These are phyloP conservation scores for Trichaptum fuscoviolaceum DNA, from an alignment of 768 basidiomycete genomes.

Conservation along the genomic window DNA sequence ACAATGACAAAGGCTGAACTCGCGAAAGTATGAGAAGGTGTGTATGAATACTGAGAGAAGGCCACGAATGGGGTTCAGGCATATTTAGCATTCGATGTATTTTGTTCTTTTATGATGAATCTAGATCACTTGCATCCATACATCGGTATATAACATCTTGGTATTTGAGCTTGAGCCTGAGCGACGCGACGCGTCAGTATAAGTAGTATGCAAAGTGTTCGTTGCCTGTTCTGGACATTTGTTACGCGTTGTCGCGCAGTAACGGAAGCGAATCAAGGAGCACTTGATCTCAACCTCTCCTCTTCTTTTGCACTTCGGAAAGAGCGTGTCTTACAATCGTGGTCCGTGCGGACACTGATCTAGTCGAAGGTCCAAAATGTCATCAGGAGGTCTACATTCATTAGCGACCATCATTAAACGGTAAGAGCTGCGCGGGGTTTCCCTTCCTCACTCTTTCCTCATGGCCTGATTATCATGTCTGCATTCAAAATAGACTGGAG, in stretches of 20 bases:
- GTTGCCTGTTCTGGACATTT: background rate
- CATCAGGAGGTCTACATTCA: slow-evolving; percentile 59
- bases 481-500: slow-evolving; percentile 54
- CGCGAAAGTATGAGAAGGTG: too few relatives aligned
- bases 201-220: too few relatives aligned
- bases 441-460: slow-evolving; percentile 2
- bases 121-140: too few relatives aligned
- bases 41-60: too few relatives aligned
- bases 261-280: background rate
- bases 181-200: too few relatives aligned
- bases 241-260: background rate
- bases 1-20: too few relatives aligned
- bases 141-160: too few relatives aligned
- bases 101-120: too few relatives aligned
- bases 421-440: slow-evolving; percentile 32
- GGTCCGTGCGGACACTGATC: background rate
- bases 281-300: background rate
- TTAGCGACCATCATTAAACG: slow-evolving; percentile 81
- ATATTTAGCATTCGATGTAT: too few relatives aligned
- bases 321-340: background rate
- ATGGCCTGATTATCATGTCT: slow-evolving; percentile 5
- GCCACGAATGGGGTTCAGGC: too few relatives aligned
- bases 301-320: background rate
- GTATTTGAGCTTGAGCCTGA: too few relatives aligned
- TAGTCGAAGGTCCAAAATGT: slow-evolving; percentile 14